These are phyloP conservation scores for Hyaloperonospora brassicae DNA, from an alignment of 352 stramenopile genomes.

Conservation along the genomic window DNA sequence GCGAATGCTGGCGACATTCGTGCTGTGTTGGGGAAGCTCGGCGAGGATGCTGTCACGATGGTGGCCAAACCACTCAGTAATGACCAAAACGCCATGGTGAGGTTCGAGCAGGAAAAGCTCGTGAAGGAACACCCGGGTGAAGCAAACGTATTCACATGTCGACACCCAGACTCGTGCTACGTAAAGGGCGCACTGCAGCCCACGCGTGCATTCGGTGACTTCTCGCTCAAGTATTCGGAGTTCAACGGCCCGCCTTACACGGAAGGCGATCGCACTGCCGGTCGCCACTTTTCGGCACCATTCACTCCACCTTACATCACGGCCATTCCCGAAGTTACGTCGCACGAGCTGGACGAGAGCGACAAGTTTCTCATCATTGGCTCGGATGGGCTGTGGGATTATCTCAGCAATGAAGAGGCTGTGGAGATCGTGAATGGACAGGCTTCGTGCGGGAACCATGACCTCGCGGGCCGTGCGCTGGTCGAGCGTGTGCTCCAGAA, in stretches of 20 bases:
- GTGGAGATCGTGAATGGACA: conserved; percentile 86
- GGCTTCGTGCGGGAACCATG: conserved; percentile 46
- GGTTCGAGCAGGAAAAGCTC: conserved; percentile 82
- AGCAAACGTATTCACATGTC: conserved; percentile 87
- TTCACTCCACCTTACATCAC: conserved; percentile 92
- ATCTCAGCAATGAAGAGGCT: conserved; percentile 92
- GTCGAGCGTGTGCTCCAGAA: conserved; percentile 77
- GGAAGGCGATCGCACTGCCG: conserved; percentile 72
- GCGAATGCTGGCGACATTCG: conserved; percentile 84
- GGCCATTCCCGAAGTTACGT: conserved; percentile 76
- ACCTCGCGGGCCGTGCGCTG: conserved; percentile 62
- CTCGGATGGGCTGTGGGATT: conserved; percentile 97
- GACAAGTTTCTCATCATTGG: conserved; percentile 96
- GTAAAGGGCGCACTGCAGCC: conserved; percentile 89
- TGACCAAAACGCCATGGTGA: conserved; percentile 90
- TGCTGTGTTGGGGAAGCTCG: conserved; percentile 57
- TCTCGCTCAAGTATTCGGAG: conserved; percentile 90
- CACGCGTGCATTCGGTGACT: conserved; percentile 87
- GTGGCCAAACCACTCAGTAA: conserved; percentile 74
- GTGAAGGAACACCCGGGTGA: conserved; percentile 81
- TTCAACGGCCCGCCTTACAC: conserved; percentile 85
- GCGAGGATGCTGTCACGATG: conserved; percentile 31
- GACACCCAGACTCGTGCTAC: conserved; percentile 88
- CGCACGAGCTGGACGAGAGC: conserved; percentile 41
- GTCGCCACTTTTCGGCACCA: conserved; percentile 79